Evolutionary conservation across 257 asterid genomes (phyloP).

Genomic region (Vinca minor): DNA sequence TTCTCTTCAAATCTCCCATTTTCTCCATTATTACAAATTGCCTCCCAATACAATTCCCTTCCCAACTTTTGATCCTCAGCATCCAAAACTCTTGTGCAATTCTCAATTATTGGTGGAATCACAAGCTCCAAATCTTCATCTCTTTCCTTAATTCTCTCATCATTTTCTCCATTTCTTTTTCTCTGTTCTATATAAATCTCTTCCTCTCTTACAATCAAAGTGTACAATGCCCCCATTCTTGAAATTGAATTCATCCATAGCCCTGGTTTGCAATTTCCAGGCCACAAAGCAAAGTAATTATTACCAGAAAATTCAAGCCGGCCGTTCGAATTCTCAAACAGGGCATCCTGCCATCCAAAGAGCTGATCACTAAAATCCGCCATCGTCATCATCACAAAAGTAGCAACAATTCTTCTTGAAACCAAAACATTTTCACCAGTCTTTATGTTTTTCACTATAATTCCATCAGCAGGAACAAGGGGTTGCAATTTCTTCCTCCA

Average conservation of each 20-base stretch:
- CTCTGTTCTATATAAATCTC: conserved; percentile 27
- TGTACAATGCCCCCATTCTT: conserved; percentile 66
- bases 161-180: conserved; percentile 5
- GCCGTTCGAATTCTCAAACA: conserved; percentile 61
- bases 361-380: conserved; percentile 85
- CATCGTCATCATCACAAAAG: conserved; percentile 64
- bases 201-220: conserved; percentile 51
- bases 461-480: conserved; percentile 51
- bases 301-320: conserved; percentile 56
- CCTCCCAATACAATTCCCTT: conserved; percentile 77
- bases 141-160: conserved; percentile 7
- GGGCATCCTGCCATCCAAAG: conserved; percentile 56
- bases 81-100: conserved; percentile 38
- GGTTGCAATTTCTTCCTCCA: conserved; percentile 70
- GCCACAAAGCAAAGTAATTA: conserved; percentile 51
- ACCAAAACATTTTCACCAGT: conserved; percentile 64
- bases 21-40: conserved; percentile 47
- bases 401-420: conserved; percentile 59
- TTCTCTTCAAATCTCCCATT: conserved; percentile 41
- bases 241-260: conserved; percentile 62
- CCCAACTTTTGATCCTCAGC: conserved; percentile 44
- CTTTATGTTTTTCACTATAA: conserved; percentile 58
- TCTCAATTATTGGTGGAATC: conserved; percentile 57
- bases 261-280: conserved; percentile 82
- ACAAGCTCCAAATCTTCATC: conserved; percentile 64